phyloP scores from a whole-genome alignment of 805 yeast species.

The Blastobotrys chiropterorum region DNA sequence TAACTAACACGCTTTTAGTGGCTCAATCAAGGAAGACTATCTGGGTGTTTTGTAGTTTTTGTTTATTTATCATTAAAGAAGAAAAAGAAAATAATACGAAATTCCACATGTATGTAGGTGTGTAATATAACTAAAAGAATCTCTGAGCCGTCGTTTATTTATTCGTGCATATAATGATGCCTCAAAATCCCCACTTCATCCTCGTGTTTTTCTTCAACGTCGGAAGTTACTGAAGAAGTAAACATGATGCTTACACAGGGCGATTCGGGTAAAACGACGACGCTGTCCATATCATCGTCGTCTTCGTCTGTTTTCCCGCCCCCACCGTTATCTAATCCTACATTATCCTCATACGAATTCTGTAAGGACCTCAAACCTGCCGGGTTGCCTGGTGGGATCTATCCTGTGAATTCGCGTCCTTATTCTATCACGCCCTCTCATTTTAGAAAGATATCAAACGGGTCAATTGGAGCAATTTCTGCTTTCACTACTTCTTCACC shows the following conservation, averaged over 20 bases:
- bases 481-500: neutral
- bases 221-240: no score
- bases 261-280: no score
- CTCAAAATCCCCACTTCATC: no score
- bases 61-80: neutral
- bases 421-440: neutral
- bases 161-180: no score
- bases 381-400: neutral
- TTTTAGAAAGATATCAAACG: neutral
- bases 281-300: neutral
- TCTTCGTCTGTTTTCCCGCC: no score
- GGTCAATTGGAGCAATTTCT: neutral
- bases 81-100: no score
- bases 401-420: neutral
- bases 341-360: neutral
- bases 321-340: no score
- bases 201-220: no score
- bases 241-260: no score
- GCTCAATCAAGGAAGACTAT: slow-evolving; percentile 96
- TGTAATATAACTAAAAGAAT: no score
- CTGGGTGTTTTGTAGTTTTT: slow-evolving; percentile 63
- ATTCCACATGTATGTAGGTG: neutral
- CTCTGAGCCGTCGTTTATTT: no score
- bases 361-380: neutral
- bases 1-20: slow-evolving; percentile 34